Percentiles rank a stretch among this genome's conserved stretches.
Conservation (phyloP, 164 flowering plant species). For the Buxus sempervirens region DNA sequence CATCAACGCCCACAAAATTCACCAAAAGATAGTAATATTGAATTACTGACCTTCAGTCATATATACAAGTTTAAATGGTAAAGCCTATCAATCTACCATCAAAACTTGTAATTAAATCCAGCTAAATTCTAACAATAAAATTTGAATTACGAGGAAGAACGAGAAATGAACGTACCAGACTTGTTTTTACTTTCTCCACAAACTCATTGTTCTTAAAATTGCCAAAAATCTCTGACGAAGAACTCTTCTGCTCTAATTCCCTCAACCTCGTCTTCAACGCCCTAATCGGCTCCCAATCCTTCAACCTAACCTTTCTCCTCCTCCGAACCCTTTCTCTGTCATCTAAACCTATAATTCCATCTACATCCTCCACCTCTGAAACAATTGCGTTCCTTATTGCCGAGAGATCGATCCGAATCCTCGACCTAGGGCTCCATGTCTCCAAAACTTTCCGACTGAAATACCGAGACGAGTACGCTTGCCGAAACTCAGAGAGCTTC, state of each 20-base stretch:
- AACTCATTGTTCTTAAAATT: conserved; percentile 68
- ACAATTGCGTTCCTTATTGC: conserved; percentile 60
- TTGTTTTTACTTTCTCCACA: conserved; percentile 74
- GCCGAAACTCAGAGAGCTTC: conserved; percentile 55
- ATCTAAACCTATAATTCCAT: conserved; percentile 39
- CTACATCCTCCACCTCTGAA: conserved; percentile 45
- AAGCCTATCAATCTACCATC: too few relatives aligned
- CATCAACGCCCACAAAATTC: too few relatives aligned
- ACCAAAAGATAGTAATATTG: too few relatives aligned
- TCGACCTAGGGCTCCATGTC: conserved; percentile 60
- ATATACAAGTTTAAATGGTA: too few relatives aligned
- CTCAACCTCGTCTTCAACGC: conserved; percentile 57
- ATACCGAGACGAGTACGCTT: conserved; percentile 66
- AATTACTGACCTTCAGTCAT: too few relatives aligned
- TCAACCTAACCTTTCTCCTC: conserved; percentile 20
- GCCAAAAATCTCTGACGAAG: conserved; percentile 48
- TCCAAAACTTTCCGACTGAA: conserved; percentile 59
- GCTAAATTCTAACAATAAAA: too few relatives aligned
- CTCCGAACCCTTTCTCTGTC: conserved; percentile 26
- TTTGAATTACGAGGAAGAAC: not conserved
- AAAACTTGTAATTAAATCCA: too few relatives aligned
- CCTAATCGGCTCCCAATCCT: conserved; percentile 70
- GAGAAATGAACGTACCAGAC: conserved; percentile 53
- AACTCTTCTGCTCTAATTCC: conserved; percentile 68
- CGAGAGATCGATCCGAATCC: conserved; percentile 51